Evolutionary conservation across 345 rosid genomes (phyloP).

Genomic region (Trapa bicornis): DNA sequence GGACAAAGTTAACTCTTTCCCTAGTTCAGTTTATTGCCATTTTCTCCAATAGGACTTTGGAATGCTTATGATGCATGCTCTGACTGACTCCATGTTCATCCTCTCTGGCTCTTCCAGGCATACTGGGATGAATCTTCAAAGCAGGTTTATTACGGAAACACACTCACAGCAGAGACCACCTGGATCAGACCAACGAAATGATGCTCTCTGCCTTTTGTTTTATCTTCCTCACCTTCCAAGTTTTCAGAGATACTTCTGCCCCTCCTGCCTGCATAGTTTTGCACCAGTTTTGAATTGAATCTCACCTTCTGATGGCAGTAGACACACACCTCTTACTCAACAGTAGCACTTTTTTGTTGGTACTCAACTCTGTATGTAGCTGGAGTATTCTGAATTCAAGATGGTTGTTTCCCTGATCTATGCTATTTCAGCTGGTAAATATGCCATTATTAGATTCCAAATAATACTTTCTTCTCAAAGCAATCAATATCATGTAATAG

Average conservation of each 20-base stretch:
- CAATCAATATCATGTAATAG: too few species aligned
- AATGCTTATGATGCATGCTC: not conserved
- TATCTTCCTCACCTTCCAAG: too few species aligned
- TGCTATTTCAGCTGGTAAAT: too few species aligned
- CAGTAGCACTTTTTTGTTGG: not conserved
- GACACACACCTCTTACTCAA: too few species aligned
- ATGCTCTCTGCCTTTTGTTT: too few species aligned
- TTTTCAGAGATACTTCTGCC: too few species aligned
- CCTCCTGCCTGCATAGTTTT: not conserved
- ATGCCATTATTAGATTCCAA: too few species aligned
- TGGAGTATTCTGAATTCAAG: not conserved
- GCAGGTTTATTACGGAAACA: conserved; percentile 53
- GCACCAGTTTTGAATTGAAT: not conserved
- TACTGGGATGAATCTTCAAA: conserved; percentile 51
- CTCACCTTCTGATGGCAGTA: not conserved
- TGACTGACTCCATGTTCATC: not conserved
- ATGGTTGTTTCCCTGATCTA: too few species aligned
- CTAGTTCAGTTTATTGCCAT: too few species aligned
- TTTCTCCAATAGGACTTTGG: too few species aligned
- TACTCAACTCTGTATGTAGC: not conserved
- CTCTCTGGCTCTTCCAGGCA: conserved; percentile 20
- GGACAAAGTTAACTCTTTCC: too few species aligned
- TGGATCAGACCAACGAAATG: conserved; percentile 38
- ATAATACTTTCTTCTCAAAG: too few species aligned
- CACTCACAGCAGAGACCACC: conserved; percentile 11